phyloP scores from a whole-genome alignment of 805 yeast species.

The Jamesozyma rosinii region DNA sequence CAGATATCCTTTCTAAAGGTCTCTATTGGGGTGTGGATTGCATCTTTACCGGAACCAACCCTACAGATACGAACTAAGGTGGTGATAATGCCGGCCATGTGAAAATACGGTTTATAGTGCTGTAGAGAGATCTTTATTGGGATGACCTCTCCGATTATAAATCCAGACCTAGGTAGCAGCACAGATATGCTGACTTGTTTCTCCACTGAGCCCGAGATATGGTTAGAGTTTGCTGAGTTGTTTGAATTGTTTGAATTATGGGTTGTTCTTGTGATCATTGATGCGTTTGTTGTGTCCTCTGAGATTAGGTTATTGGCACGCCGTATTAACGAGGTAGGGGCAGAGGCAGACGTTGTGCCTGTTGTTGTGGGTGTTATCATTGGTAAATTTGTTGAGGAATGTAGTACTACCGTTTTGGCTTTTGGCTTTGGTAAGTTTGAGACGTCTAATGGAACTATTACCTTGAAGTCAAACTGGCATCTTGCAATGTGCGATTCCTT shows the following conservation, averaged over 20 bases:
- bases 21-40: slow-evolving; percentile 32
- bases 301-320: background rate
- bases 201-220: slow-evolving; percentile 3
- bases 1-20: slow-evolving; percentile 75
- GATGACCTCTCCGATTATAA: slow-evolving; percentile 65
- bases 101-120: slow-evolving; percentile 64
- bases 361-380: slow-evolving; percentile 3
- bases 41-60: slow-evolving; percentile 44
- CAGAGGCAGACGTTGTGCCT: background rate
- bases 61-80: slow-evolving; percentile 77
- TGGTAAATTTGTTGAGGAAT: slow-evolving; percentile 26
- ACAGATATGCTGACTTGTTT: slow-evolving; percentile 36
- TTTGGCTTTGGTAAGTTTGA: slow-evolving; percentile 55
- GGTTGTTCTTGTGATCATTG: slow-evolving; percentile 20
- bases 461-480: slow-evolving; percentile 50
- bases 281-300: slow-evolving; percentile 15
- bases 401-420: slow-evolving; percentile 55
- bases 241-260: slow-evolving; percentile 11
- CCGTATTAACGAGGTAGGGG: background rate
- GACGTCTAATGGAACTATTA: slow-evolving; percentile 70
- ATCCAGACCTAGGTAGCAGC: slow-evolving; percentile 54
- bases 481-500: slow-evolving; percentile 20
- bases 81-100: slow-evolving; percentile 62
- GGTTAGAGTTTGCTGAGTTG: slow-evolving; percentile 1
- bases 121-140: slow-evolving; percentile 60